These are phyloP conservation scores for Pelagophyceae sp. DNA, from an alignment of 352 stramenopile genomes.

Conservation along the genomic window DNA sequence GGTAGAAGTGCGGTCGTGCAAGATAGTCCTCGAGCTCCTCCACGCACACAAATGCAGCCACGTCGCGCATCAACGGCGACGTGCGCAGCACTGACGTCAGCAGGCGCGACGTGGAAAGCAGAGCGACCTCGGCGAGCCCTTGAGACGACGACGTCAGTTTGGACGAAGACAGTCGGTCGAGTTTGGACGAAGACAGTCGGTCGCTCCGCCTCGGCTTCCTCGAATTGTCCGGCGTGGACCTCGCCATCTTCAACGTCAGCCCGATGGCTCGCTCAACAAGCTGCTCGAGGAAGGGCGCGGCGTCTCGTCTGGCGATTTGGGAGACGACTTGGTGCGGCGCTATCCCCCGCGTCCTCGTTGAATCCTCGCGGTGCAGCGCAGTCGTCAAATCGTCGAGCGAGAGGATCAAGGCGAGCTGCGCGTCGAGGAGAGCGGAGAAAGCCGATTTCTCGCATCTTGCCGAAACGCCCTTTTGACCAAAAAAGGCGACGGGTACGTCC, in stretches of 20 bases:
- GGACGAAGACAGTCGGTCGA: neutral
- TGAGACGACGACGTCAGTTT: neutral
- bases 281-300: neutral
- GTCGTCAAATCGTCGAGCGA: neutral
- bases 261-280: neutral
- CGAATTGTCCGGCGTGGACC: neutral
- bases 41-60: neutral
- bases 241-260: neutral
- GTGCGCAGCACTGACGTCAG: neutral
- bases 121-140: neutral
- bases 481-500: neutral
- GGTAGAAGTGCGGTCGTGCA: neutral
- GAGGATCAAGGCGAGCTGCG: neutral
- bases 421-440: neutral
- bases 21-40: slow-evolving; percentile 5
- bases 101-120: neutral
- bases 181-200: neutral
- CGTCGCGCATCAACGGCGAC: neutral
- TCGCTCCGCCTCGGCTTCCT: neutral
- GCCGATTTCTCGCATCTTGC: neutral
- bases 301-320: neutral
- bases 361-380: neutral
- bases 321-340: neutral
- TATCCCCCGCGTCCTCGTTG: neutral
- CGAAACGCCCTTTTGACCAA: neutral